Base-by-base conservation (phyloP, 1,139 yeast species). In the Spathaspora sp. region DNA sequence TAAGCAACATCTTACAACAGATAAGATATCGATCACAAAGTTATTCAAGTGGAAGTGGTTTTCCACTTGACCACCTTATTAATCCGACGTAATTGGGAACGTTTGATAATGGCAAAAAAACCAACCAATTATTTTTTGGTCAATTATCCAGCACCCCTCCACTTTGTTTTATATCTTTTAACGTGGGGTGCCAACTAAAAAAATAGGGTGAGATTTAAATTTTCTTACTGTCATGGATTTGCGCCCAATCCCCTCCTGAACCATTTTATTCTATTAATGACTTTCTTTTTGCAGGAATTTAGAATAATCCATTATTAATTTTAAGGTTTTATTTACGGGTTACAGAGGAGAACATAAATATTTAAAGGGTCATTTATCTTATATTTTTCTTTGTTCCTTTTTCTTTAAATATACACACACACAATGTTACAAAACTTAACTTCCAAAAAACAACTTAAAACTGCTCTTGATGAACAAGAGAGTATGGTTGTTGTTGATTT, bases 401-500 rank as follows among this genome's bases (percentile, higher is more conserved):
- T n/a, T n/a, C 7, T 27, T 31, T 13, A 9, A n/a, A 31, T 31
- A n/a, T n/a, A n/a, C n/a, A n/a, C n/a, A n/a, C n/a, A n/a, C n/a
- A 31, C 10, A 31, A 51, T 51, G 54, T 47, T 52, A 38, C 46
- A 49, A 42, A 44, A 51, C 29, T 44, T 52, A 34, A 38, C 45
- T 18, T 37, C 49, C 16, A 49, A 47, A 43, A 51, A 50, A 41
- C 53, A 52, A 45, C 50, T 52, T 20, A 42, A 50, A 15, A 40
- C 48, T 10, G 51, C 48, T 41, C 46, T 52, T 27, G 48, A 46
- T 44, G 40, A 45, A 15, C 38, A 45, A 31, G 41, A 47, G 27
- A 48, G 46, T 27, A 47, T 52, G 47, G 48, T 52, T 39, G 54
- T 52, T 15, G 47, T 52, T 39, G 55, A 52, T 38, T 52, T 52